Conservation (phyloP, 2,329 filamentous ascomycete genomes). For the Trichophyton verrucosum region DNA sequence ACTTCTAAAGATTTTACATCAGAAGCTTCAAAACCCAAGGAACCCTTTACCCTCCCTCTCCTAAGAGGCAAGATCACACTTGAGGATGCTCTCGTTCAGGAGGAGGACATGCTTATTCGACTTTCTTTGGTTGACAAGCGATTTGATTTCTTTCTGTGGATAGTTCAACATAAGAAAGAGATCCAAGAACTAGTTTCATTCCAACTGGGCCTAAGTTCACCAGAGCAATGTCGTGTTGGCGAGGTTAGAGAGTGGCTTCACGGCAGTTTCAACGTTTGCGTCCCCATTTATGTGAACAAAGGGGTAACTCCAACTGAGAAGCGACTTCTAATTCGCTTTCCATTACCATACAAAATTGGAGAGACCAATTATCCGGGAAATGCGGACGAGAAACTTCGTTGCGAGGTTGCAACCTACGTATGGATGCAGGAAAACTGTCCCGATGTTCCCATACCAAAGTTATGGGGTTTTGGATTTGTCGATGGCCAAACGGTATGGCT, state of each 20-base stretch:
- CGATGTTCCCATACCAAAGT: constrained; percentile 11
- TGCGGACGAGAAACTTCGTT: constrained; percentile 11
- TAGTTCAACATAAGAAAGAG: background rate
- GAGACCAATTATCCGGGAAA: constrained; percentile 4
- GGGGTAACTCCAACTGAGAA: background rate
- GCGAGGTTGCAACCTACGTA: constrained; percentile 11
- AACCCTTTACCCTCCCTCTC: background rate
- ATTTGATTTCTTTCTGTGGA: constrained; percentile 5
- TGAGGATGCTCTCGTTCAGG: constrained; percentile 13
- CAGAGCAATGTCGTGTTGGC: constrained; percentile 4
- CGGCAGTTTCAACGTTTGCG: constrained; percentile 15
- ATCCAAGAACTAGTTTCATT: constrained; percentile 7
- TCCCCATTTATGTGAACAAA: constrained; percentile 9
- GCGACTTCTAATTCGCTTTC: constrained; percentile 6
- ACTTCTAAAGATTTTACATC: background rate
- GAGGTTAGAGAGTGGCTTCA: constrained; percentile 10
- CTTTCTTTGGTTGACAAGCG: constrained; percentile 15
- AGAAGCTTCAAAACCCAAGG: too few relatives aligned
- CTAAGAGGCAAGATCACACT: constrained; percentile 15
- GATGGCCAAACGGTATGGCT: constrained; percentile 14
- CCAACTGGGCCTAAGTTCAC: constrained; percentile 7
- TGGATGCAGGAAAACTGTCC: constrained; percentile 10
- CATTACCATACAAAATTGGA: constrained; percentile 7
- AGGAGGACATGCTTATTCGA: constrained; percentile 17
- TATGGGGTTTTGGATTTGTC: constrained; percentile 16